Percentiles rank a stretch among this genome's conserved stretches.
These are phyloP conservation scores for Saussurea involucrata DNA, from an alignment of 129 eudicot genomes.

Conservation along the genomic window DNA sequence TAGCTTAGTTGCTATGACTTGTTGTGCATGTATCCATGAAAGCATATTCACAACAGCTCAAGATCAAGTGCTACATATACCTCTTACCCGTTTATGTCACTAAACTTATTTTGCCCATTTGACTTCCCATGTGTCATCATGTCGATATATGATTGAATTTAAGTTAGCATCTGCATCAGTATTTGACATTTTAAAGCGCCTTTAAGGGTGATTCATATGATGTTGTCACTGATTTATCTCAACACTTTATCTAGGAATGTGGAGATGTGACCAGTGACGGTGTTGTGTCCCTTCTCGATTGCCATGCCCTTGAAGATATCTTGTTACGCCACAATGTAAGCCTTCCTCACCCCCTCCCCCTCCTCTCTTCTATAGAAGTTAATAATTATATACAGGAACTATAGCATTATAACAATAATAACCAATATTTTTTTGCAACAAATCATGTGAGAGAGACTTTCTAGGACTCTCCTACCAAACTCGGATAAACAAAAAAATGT, in stretches of 20 bases:
- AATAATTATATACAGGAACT: background rate
- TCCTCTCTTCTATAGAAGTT: background rate
- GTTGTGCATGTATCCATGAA: background rate
- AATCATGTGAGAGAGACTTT: too few relatives aligned
- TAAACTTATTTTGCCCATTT: background rate
- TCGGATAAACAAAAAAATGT: too few relatives aligned
- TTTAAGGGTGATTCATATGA: background rate
- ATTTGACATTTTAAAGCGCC: background rate
- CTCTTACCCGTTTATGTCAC: background rate
- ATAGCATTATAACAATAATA: background rate
- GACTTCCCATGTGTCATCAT: background rate
- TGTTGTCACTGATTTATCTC: slow-evolving; percentile 11
- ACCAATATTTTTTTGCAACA: too few relatives aligned
- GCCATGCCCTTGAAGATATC: slow-evolving; percentile 76
- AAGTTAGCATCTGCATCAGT: background rate
- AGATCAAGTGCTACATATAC: background rate
- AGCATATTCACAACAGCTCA: background rate
- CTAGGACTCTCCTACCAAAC: background rate
- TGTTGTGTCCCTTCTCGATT: slow-evolving; percentile 49
- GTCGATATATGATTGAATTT: background rate
- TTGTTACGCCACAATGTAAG: slow-evolving; percentile 79
- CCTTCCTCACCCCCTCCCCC: background rate
- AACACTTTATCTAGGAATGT: slow-evolving; percentile 57
- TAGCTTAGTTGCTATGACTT: background rate
- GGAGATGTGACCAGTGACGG: slow-evolving; percentile 73